A percentile compares a stretch with the other conserved stretches of the same genome.
Conservation (phyloP, 176 grass and related monocot genomes). For the Zizania latifolia region DNA sequence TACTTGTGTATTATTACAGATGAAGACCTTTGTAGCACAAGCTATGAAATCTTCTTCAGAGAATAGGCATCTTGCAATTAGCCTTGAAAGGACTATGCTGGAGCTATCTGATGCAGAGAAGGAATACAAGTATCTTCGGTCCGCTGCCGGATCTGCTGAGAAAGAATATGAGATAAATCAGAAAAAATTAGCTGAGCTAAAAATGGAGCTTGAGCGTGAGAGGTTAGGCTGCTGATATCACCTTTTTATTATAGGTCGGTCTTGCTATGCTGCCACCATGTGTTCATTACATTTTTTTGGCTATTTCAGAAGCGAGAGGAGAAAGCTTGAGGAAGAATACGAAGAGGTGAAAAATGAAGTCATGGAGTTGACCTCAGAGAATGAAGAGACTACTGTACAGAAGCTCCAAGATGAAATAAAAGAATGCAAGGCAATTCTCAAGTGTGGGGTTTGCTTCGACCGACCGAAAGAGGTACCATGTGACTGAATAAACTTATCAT, state of each 20-base stretch:
- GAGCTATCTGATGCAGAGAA: conserved; percentile 77
- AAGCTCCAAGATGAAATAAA: conserved; percentile 94
- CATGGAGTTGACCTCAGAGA: conserved; percentile 68
- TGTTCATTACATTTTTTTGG: conserved; percentile 26
- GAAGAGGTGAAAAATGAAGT: conserved; percentile 83
- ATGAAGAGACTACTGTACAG: conserved; percentile 72
- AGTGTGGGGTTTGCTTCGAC: conserved; percentile 92
- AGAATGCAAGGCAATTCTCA: conserved; percentile 96
- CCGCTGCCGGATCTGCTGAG: conserved; percentile 53
- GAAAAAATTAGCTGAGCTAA: conserved; percentile 74
- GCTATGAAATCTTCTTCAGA: conserved; percentile 73
- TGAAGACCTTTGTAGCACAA: conserved; percentile 67
- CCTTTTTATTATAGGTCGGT: conserved; percentile 14
- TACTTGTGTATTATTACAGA: conserved; percentile 33
- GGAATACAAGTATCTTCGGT: conserved; percentile 80
- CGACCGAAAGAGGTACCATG: conserved; percentile 81
- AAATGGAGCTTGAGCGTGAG: conserved; percentile 64
- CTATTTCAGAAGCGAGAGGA: conserved; percentile 69
- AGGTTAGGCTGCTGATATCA: conserved; percentile 46
- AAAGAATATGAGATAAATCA: conserved; percentile 84
- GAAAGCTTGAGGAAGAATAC: conserved; percentile 73
- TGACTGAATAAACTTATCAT: neutral
- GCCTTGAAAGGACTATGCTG: conserved; percentile 52
- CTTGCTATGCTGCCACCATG: neutral
- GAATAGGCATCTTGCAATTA: conserved; percentile 63